Evolutionary conservation across 257 asterid species (phyloP).

Genomic region (Leptodermis oblonga): DNA sequence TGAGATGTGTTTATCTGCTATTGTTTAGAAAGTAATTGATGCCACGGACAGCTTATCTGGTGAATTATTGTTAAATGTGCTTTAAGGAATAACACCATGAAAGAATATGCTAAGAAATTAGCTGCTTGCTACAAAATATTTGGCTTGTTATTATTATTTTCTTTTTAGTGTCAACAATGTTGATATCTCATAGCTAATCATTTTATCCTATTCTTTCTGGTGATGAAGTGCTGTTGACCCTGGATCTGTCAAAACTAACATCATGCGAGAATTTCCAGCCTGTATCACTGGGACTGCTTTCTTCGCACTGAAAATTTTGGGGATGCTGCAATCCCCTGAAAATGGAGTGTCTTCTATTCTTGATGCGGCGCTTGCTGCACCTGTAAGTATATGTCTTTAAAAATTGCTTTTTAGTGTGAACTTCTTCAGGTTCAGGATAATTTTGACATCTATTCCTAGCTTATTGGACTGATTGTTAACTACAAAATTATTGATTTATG

Average conservation of each 20-base stretch:
- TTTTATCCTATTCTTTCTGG: conserved; percentile 2
- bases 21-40: background rate
- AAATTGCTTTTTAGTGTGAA: background rate
- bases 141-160: too few relatives aligned
- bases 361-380: conserved; percentile 83
- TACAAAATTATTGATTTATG: background rate
- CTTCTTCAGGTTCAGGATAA: background rate
- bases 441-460: background rate
- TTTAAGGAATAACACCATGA: background rate
- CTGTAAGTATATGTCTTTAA: conserved; percentile 42
- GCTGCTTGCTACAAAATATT: background rate
- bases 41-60: background rate
- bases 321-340: conserved; percentile 68
- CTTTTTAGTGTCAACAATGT: background rate
- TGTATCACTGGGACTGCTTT: conserved; percentile 42
- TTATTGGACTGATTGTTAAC: background rate
- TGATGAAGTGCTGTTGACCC: conserved; percentile 74
- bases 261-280: conserved; percentile 82
- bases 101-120: background rate
- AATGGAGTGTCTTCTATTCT: conserved; percentile 53
- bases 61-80: background rate
- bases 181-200: background rate
- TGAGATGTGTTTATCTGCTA: background rate
- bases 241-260: conserved; percentile 77
- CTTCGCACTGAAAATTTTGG: conserved; percentile 42